Conservation (phyloP, 2,329 filamentous ascomycete species). For the Ceratocystis lukuohia region DNA sequence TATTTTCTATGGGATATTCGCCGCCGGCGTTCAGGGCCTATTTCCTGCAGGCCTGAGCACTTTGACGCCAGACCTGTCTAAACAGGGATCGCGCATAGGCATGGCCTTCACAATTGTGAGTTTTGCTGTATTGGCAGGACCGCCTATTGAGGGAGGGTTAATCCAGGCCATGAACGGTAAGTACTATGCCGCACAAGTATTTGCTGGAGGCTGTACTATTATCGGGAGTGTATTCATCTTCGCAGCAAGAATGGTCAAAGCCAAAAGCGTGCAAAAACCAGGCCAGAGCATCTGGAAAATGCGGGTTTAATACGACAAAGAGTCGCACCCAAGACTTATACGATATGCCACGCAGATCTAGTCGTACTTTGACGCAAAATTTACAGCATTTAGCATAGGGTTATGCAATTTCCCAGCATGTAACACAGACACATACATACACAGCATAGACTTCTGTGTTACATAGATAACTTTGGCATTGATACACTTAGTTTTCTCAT, state of each 20-base stretch:
- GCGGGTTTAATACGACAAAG: conserved; percentile 1
- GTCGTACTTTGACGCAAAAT: not conserved
- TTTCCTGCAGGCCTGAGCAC: conserved; percentile 42
- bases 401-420: not conserved
- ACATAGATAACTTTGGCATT: not conserved
- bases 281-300: conserved; percentile 14
- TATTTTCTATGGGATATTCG: conserved; percentile 49
- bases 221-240: conserved; percentile 12
- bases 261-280: conserved; percentile 1
- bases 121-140: conserved; percentile 39
- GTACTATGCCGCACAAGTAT: conserved; percentile 37
- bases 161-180: conserved; percentile 30
- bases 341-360: not conserved
- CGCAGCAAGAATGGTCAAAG: conserved; percentile 12
- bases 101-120: conserved; percentile 46
- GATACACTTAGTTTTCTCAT: not conserved
- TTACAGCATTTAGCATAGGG: not conserved
- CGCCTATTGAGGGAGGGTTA: conserved; percentile 39
- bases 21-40: conserved; percentile 50
- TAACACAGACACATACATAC: not conserved
- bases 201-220: conserved; percentile 29
- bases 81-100: conserved; percentile 42
- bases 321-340: not conserved
- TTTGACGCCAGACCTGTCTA: conserved; percentile 38
- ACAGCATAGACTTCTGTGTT: not conserved